Percentiles rank a stretch among this genome's conserved stretches.
Conservation (phyloP, 345 rosid species). For the Citrus cavaleriei region DNA sequence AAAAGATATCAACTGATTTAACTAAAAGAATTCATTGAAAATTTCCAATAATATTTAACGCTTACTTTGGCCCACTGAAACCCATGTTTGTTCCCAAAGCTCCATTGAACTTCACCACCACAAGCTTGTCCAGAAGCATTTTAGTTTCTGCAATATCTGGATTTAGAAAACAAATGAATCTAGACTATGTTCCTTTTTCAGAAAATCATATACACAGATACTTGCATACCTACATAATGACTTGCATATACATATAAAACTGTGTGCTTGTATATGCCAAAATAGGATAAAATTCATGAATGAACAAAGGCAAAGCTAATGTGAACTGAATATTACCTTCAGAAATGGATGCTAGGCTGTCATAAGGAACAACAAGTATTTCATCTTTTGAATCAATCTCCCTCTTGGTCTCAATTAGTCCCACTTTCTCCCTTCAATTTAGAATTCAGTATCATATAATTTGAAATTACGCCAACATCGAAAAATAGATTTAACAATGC, state of each 20-base stretch:
- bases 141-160: slow-evolving; percentile 39
- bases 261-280: neutral
- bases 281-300: slow-evolving; percentile 1
- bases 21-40: slow-evolving; percentile 2
- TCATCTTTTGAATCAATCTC: slow-evolving; percentile 23
- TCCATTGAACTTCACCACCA: slow-evolving; percentile 44
- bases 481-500: neutral
- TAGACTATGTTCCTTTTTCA: neutral
- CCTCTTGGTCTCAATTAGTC: slow-evolving; percentile 20
- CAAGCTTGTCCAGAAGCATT: slow-evolving; percentile 48
- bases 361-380: slow-evolving; percentile 42
- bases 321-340: slow-evolving; percentile 27
- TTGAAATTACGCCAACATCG: neutral
- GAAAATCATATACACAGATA: neutral
- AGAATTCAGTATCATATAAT: slow-evolving; percentile 15
- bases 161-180: neutral
- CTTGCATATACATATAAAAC: neutral
- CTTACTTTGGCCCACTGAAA: slow-evolving; percentile 52
- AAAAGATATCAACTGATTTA: neutral
- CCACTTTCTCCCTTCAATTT: slow-evolving; percentile 35
- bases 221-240: neutral
- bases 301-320: neutral
- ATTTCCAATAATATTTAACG: neutral
- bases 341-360: slow-evolving; percentile 28
- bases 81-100: slow-evolving; percentile 41